Percentiles rank a stretch among this genome's conserved stretches.
These are phyloP conservation scores for Citrus maxima DNA, from an alignment of 345 rosid genomes.

Conservation along the genomic window DNA sequence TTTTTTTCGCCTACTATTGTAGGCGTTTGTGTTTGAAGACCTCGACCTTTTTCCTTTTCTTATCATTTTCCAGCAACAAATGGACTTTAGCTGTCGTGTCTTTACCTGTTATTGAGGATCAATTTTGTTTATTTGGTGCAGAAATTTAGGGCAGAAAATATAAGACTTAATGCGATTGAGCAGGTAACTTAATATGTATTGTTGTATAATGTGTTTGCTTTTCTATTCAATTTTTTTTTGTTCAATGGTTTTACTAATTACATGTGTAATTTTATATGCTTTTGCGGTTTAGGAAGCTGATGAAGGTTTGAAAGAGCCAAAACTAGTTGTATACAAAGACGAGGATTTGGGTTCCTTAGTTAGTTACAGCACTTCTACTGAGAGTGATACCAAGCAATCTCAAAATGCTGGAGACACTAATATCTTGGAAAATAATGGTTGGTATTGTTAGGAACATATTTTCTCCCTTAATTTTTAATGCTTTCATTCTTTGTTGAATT, in stretches of 20 bases:
- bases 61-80: background rate
- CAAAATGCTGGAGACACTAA: slow-evolving; percentile 25
- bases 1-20: background rate
- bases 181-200: slow-evolving; percentile 42
- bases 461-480: background rate
- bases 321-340: slow-evolving; percentile 54
- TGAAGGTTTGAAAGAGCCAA: slow-evolving; percentile 64
- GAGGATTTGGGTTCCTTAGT: slow-evolving; percentile 42
- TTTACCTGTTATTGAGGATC: background rate
- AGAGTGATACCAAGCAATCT: slow-evolving; percentile 23
- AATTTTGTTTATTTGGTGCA: slow-evolving; percentile 39
- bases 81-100: slow-evolving; percentile 12
- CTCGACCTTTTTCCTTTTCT: background rate
- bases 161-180: slow-evolving; percentile 52
- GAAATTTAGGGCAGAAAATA: slow-evolving; percentile 47
- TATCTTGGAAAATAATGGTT: slow-evolving; percentile 40
- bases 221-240: slow-evolving; percentile 1
- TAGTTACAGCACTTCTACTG: slow-evolving; percentile 25
- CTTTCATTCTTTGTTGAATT: slow-evolving; percentile 4
- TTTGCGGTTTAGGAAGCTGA: slow-evolving; percentile 55
- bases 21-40: background rate
- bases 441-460: slow-evolving; percentile 6
- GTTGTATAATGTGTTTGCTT: background rate
- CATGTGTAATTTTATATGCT: slow-evolving; percentile 6
- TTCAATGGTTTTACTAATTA: background rate